Conservation (phyloP, 768 basidiomycete species). For the Macrocybe gigantea region DNA sequence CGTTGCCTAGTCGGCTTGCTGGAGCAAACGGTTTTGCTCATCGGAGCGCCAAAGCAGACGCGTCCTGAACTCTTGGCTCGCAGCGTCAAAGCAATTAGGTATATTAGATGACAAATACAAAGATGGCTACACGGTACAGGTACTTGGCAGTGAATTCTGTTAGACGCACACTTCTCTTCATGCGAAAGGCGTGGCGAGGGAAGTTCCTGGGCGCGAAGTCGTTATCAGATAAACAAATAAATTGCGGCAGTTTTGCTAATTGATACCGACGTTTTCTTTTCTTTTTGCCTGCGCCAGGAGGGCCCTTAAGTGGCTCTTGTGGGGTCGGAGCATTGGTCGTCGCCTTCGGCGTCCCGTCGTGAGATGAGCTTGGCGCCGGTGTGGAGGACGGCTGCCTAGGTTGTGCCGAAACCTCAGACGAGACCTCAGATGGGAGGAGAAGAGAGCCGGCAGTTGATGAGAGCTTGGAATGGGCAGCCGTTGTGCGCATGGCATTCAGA, state of each 20-base stretch:
- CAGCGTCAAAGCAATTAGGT: too few relatives aligned
- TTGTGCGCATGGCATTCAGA: conserved; percentile 74
- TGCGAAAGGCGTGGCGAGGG: conserved; percentile 26
- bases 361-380: conserved; percentile 29
- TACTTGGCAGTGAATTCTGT: not conserved
- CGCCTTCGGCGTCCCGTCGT: conserved; percentile 24
- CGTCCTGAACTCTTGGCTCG: too few relatives aligned
- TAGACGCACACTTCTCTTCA: conserved; percentile 14
- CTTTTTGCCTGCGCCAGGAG: conserved; percentile 55
- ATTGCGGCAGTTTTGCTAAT: conserved; percentile 1
- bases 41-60: too few relatives aligned
- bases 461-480: conserved; percentile 62
- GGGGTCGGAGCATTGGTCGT: conserved; percentile 25
- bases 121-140: not conserved
- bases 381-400: conserved; percentile 32
- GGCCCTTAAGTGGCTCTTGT: conserved; percentile 44
- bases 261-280: conserved; percentile 66
- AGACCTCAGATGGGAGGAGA: conserved; percentile 11
- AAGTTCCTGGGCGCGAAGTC: conserved; percentile 24
- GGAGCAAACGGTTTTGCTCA: too few relatives aligned
- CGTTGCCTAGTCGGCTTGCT: too few relatives aligned
- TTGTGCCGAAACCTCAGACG: conserved; percentile 26
- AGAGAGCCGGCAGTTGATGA: conserved; percentile 31
- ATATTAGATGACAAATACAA: too few relatives aligned
- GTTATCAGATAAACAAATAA: not conserved